Conservation (phyloP, 225 moss, liverwort and hornwort species). For the Bryum argenteum region DNA sequence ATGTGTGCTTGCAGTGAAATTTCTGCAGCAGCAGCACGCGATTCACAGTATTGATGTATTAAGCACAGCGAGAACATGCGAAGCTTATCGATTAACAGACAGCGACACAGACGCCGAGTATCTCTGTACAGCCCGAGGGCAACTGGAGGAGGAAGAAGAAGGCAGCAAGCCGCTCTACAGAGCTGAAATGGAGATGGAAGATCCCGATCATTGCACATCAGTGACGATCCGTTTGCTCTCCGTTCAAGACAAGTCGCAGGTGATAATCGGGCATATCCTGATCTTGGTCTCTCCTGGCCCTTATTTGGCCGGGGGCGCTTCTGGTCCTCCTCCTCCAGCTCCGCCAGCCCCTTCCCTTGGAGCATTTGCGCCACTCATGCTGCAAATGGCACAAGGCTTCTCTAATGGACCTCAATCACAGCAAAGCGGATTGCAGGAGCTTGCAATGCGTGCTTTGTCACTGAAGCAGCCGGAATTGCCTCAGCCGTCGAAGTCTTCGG, state of each 20-base stretch:
- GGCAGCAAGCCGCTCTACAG: slow-evolving; percentile 35
- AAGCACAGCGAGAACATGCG: slow-evolving; percentile 73
- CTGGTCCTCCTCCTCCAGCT: slow-evolving; percentile 25
- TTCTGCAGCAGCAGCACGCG: slow-evolving; percentile 49
- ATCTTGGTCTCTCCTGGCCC: slow-evolving; percentile 62
- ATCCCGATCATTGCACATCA: slow-evolving; percentile 59
- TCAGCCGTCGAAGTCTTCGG: slow-evolving; percentile 35
- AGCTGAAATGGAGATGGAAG: slow-evolving; percentile 56
- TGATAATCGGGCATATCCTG: slow-evolving; percentile 54
- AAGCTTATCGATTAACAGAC: slow-evolving; percentile 67
- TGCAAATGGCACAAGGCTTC: slow-evolving; percentile 76
- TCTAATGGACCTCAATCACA: slow-evolving; percentile 36
- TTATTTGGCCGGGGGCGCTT: slow-evolving; percentile 33
- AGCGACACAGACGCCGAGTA: slow-evolving; percentile 69
- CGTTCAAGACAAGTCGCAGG: slow-evolving; percentile 67
- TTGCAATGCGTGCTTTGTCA: slow-evolving; percentile 39
- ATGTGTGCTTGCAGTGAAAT: slow-evolving; percentile 55
- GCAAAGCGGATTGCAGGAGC: slow-evolving; percentile 27
- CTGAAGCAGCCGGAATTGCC: slow-evolving; percentile 25
- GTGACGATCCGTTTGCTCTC: slow-evolving; percentile 78
- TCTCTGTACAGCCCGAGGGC: slow-evolving; percentile 67
- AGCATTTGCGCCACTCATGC: slow-evolving; percentile 70
- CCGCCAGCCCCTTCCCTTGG: slow-evolving; percentile 50
- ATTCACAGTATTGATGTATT: slow-evolving; percentile 62
- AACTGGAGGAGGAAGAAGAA: slow-evolving; percentile 19